These are phyloP conservation scores for Hypoxylon sp. DNA, from an alignment of 2,329 filamentous ascomycete genomes.

Conservation along the genomic window DNA sequence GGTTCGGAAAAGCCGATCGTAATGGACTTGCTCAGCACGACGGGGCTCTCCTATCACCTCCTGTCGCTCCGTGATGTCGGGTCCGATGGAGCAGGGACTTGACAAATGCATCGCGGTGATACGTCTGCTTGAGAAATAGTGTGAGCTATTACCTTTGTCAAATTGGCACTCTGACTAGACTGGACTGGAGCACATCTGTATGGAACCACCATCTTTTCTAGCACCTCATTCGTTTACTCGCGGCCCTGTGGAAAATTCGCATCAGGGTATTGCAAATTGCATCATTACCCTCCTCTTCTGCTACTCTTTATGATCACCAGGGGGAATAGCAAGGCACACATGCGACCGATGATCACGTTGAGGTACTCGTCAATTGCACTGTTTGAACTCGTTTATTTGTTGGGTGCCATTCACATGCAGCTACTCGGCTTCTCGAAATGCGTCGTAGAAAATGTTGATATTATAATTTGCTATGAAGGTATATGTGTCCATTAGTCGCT, in stretches of 20 bases:
- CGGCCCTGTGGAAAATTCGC: constrained; percentile 23
- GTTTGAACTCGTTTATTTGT: not conserved
- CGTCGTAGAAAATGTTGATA: not conserved
- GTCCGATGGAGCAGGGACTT: constrained; percentile 35
- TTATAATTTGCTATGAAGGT: not conserved
- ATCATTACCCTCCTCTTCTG: constrained; percentile 21
- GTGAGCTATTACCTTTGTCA: constrained; percentile 21
- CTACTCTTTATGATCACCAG: not conserved
- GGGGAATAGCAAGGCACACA: constrained; percentile 17
- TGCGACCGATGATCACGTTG: constrained; percentile 4
- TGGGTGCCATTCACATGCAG: not conserved
- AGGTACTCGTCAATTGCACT: constrained; percentile 9
- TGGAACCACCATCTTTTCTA: constrained; percentile 26
- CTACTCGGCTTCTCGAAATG: not conserved
- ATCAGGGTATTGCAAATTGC: constrained; percentile 15
- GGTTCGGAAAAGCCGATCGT: constrained; percentile 33
- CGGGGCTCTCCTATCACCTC: constrained; percentile 17
- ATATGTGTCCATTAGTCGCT: not conserved
- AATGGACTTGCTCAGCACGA: constrained; percentile 16
- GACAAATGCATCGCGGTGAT: constrained; percentile 28
- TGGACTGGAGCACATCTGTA: constrained; percentile 12
- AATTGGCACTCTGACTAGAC: constrained; percentile 3
- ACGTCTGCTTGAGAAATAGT: constrained; percentile 15
- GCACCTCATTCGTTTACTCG: constrained; percentile 14
- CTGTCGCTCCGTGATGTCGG: constrained; percentile 31